A percentile compares a stretch with the other conserved stretches of the same genome.
Evolutionary conservation across 768 basidiomycete species (phyloP).

Genomic region (Pulveroboletus frians): DNA sequence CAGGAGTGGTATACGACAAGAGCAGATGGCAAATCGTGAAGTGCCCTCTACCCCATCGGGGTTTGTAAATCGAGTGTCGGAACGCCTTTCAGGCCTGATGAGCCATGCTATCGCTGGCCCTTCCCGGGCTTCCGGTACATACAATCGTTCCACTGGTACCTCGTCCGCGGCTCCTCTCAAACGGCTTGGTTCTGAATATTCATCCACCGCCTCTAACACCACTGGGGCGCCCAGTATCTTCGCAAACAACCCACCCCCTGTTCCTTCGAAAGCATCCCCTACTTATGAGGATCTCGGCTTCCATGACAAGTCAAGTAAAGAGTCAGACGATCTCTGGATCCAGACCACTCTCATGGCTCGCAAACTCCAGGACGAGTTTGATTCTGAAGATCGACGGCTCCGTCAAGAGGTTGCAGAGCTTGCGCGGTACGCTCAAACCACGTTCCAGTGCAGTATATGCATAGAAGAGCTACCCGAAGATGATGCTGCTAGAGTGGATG

Average conservation of each 20-base stretch:
- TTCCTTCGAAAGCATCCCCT: slow-evolving; percentile 9
- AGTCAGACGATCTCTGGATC: slow-evolving; percentile 2
- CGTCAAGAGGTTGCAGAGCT: slow-evolving; percentile 33
- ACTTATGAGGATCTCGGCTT: slow-evolving; percentile 14
- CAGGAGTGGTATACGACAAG: slow-evolving; percentile 8
- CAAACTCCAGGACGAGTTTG: slow-evolving; percentile 34
- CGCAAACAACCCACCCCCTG: slow-evolving; percentile 24
- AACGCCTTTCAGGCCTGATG: slow-evolving; percentile 4
- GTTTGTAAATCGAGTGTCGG: not conserved
- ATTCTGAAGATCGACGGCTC: slow-evolving; percentile 38
- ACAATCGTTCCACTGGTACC: not conserved
- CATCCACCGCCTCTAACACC: not conserved
- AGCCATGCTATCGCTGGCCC: slow-evolving; percentile 24
- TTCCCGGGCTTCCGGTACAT: slow-evolving; percentile 4
- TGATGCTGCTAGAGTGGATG: slow-evolving; percentile 36
- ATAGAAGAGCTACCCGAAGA: slow-evolving; percentile 45
- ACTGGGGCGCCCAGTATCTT: slow-evolving; percentile 23
- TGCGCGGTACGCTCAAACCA: slow-evolving; percentile 22
- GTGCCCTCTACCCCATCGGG: not conserved
- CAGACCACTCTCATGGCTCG: slow-evolving; percentile 18
- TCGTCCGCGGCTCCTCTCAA: not conserved
- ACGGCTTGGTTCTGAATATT: not conserved
- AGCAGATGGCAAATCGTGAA: slow-evolving; percentile 1
- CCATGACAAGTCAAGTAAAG: not conserved
- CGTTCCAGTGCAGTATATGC: slow-evolving; percentile 56